Evolutionary conservation across 208 protist genomes (phyloP), one percentile per base, ranked within the genome.

Genomic region (Strigomonas galati): DNA sequence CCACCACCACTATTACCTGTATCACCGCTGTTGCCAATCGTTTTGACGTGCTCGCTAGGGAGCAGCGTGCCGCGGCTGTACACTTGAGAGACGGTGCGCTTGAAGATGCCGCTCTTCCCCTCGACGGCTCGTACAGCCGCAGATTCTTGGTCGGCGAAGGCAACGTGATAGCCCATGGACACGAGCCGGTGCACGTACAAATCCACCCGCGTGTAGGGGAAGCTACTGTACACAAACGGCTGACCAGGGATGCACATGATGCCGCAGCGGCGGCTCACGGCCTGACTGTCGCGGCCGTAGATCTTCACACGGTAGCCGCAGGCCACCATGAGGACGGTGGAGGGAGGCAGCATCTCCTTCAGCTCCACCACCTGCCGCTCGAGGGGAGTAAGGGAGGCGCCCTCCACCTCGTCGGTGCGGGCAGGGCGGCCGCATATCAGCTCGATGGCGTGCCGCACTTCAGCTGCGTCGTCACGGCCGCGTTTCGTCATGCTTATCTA

Each of bases 131-230:
- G 90, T 72, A 93, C 71, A 15, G 86, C 88, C 0, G 90, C 86
- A 0, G 80, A 91, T 67, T 95, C 90, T 60, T 93, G 87, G 67
- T 95, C 90, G 0, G 90, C 90, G 60, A 95, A 92, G 19, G 73
- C 86, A 46, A 95, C 87, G 69, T 92, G 90, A 67, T 95, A 95
- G 46, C 90, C 90, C 90, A 95, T 95, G 3, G 84, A 82, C 14
- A 93, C 86, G 12, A 95, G 85, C 0, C 90, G 84, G 54, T 84
- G 82, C 35, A 95, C 67, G 61, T 95, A 95, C 31, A 92, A 76
- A 46, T 85, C 76, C 7, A 92, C 83, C 6, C 87, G 84, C 4
- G 71, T 78, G 72, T 91, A 91, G 15, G 90, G 90, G 30, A 93
- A 62, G 67, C 87, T 93, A 67, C 85, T 91, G 69, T 83, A 92